Evolutionary conservation across 192 early-diverging fungal genomes (phyloP).

Genomic region (Umbelopsis sp.): DNA sequence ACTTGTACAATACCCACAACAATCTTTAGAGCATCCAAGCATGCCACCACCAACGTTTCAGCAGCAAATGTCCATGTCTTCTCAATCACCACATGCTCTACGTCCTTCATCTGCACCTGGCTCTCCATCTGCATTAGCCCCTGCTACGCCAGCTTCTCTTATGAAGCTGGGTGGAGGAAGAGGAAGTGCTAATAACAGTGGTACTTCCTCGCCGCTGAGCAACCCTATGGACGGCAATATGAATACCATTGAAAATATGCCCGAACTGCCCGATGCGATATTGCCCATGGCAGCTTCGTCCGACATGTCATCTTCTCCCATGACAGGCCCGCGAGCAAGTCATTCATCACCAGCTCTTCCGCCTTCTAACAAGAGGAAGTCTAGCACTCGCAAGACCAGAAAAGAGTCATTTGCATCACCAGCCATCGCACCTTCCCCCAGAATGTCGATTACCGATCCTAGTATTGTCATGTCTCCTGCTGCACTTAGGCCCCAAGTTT

Average conservation of each 20-base stretch:
- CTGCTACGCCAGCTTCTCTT: slow-evolving; percentile 68
- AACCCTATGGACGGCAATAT: not conserved
- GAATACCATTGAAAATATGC: slow-evolving; percentile 24
- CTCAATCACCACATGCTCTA: not conserved
- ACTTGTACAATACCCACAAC: not conserved
- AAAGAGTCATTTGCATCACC: slow-evolving; percentile 20
- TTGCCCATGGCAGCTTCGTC: not conserved
- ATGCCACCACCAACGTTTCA: slow-evolving; percentile 11
- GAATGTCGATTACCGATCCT: not conserved
- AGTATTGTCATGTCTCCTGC: slow-evolving; percentile 25
- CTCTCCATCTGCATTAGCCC: slow-evolving; percentile 39
- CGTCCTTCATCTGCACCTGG: not conserved
- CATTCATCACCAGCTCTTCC: slow-evolving; percentile 1
- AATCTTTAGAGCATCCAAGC: not conserved
- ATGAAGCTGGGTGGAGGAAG: slow-evolving; percentile 58
- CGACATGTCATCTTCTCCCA: not conserved
- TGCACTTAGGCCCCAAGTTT: slow-evolving; percentile 28
- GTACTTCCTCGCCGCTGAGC: not conserved
- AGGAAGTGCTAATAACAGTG: not conserved
- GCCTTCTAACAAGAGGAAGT: not conserved
- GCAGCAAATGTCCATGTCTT: not conserved
- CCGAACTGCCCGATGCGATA: slow-evolving; percentile 28
- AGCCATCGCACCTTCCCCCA: slow-evolving; percentile 18
- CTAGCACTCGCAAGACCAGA: not conserved
- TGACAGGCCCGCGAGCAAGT: not conserved